A percentile compares a stretch with the other conserved stretches of the same genome.
Conservation (phyloP, 345 rosid species). For the Syzygium aqueum region DNA sequence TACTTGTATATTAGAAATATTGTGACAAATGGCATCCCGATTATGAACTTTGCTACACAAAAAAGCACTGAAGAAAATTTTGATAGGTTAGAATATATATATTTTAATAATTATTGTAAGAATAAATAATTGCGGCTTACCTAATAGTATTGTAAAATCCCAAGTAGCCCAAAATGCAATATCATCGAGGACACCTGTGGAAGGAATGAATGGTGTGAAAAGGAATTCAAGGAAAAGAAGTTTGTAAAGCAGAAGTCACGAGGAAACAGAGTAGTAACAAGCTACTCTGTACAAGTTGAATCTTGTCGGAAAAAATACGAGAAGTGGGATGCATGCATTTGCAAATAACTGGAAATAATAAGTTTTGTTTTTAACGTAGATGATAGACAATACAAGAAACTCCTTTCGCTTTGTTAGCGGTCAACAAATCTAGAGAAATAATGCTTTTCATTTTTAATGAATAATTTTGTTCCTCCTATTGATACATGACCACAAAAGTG, state of each 20-base stretch:
- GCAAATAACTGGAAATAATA: background rate
- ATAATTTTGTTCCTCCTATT: background rate
- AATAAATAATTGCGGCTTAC: background rate
- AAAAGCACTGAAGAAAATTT: background rate
- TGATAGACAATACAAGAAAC: background rate
- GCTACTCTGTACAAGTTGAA: background rate
- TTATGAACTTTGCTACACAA: background rate
- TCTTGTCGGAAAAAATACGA: background rate
- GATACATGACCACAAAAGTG: background rate
- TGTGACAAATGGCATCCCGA: background rate
- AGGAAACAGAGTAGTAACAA: background rate
- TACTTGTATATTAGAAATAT: background rate
- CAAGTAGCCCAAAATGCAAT: background rate
- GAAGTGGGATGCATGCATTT: background rate
- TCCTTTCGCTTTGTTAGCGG: background rate
- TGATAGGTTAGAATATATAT: background rate
- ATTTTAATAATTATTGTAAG: background rate
- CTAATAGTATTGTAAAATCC: background rate
- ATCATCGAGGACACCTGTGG: background rate
- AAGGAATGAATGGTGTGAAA: background rate
- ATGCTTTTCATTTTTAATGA: background rate
- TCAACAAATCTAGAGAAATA: background rate
- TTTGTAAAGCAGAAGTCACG: background rate
- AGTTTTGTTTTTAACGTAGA: fast-evolving
- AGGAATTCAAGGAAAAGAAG: background rate